Evolutionary conservation across 495 filamentous ascomycete species (phyloP).

Genomic region (Aspergillus nanangensis): DNA sequence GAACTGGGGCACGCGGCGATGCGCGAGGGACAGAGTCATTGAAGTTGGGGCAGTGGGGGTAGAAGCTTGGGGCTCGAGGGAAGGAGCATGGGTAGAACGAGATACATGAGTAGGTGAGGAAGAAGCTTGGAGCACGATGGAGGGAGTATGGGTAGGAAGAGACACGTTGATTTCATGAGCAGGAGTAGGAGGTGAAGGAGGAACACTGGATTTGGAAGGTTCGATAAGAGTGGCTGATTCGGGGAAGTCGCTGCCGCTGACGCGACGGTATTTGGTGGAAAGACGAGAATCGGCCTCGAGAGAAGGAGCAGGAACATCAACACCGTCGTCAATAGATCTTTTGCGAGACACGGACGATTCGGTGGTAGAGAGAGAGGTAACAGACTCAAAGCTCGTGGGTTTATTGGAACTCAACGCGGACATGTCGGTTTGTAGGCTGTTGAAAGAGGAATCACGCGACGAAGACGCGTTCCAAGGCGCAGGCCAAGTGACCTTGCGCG

Average conservation of each 20-base stretch:
- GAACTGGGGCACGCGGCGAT: no score
- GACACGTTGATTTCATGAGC: no score
- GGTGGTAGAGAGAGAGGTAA: conserved; percentile 1
- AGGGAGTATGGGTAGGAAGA: no score
- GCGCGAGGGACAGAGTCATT: no score
- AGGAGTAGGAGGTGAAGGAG: no score
- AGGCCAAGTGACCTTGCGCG: no score
- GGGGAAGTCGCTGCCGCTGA: conserved; percentile 2
- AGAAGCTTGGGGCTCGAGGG: no score
- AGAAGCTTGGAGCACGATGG: not conserved
- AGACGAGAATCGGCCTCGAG: not conserved
- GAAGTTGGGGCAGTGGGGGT: no score
- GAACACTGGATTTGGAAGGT: not conserved
- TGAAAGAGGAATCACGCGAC: conserved; percentile 12
- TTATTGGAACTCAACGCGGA: conserved; percentile 2
- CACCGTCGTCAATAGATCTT: conserved; percentile 8
- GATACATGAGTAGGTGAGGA: not conserved
- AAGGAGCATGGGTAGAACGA: no score
- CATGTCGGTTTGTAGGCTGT: conserved; percentile 4
- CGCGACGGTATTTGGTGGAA: conserved; percentile 10
- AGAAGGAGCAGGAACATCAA: not conserved
- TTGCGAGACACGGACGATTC: conserved; percentile 6
- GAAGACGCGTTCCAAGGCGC: not conserved
- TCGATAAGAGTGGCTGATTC: not conserved
- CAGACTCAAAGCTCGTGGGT: conserved; percentile 9